Evolutionary conservation across 2,329 filamentous ascomycete species (phyloP).

Genomic region (Atkinsonella hypoxylon): DNA sequence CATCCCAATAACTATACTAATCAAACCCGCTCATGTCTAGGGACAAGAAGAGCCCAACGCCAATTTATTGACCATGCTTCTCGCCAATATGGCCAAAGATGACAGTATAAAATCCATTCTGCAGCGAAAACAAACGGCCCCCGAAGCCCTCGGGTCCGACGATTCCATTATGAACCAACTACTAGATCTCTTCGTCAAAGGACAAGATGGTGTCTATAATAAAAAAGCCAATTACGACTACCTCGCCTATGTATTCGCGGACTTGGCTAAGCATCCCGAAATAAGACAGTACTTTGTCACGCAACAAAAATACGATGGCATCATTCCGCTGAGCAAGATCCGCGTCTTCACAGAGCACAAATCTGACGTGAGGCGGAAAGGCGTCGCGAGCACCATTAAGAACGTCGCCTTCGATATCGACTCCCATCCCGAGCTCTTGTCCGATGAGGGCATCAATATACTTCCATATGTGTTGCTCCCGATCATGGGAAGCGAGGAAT

Average conservation of each 20-base stretch:
- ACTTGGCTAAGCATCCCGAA: constrained; percentile 71
- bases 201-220: constrained; percentile 72
- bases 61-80: constrained; percentile 77
- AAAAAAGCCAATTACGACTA: constrained; percentile 82
- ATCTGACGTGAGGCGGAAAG: constrained; percentile 71
- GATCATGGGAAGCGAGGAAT: constrained; percentile 79
- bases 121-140: constrained; percentile 52
- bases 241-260: constrained; percentile 85
- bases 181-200: constrained; percentile 92
- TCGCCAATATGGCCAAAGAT: constrained; percentile 83
- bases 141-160: constrained; percentile 60
- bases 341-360: constrained; percentile 89
- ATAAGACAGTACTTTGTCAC: constrained; percentile 65
- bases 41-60: constrained; percentile 66
- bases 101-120: constrained; percentile 60
- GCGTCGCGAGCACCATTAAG: constrained; percentile 94
- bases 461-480: constrained; percentile 83
- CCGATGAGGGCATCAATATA: constrained; percentile 62
- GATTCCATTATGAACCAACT: constrained; percentile 75
- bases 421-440: constrained; percentile 59
- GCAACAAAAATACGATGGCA: constrained; percentile 62
- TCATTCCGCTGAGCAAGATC: constrained; percentile 86
- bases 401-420: constrained; percentile 78
- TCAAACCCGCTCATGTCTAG: constrained; percentile 25
- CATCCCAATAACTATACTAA: not conserved